Percentiles rank a stretch among this genome's conserved stretches.
Evolutionary conservation across 257 asterid species (phyloP).

Genomic region (Primulina tabacum): DNA sequence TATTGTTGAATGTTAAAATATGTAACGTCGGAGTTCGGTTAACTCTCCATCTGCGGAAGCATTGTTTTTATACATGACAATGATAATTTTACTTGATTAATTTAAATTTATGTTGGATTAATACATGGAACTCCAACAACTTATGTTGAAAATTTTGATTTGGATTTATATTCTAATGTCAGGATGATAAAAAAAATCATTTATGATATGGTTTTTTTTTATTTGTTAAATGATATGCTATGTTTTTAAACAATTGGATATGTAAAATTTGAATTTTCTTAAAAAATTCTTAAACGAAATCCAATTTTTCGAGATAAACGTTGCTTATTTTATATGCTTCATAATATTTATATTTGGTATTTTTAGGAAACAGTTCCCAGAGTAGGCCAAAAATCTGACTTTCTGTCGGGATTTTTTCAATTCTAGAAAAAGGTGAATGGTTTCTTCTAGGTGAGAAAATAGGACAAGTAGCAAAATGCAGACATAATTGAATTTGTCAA

Average conservation of each 20-base stretch:
- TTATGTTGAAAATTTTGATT: too few species aligned
- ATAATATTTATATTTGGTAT: too few species aligned
- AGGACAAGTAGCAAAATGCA: background rate
- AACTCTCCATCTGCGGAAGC: too few species aligned
- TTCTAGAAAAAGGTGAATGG: background rate
- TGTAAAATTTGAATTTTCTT: too few species aligned
- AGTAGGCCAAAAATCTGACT: background rate
- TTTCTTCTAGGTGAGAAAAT: background rate
- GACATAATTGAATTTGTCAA: background rate
- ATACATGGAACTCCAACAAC: background rate
- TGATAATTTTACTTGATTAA: background rate
- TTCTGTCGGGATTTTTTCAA: background rate
- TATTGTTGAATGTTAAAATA: background rate
- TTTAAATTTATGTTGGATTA: background rate
- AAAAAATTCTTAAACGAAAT: too few species aligned
- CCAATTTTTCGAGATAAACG: background rate
- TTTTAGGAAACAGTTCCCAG: background rate
- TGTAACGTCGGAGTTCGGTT: background rate
- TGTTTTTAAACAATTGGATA: too few species aligned
- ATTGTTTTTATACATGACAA: too few species aligned
- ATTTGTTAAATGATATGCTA: too few species aligned
- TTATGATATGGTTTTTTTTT: too few species aligned
- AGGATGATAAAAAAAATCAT: too few species aligned
- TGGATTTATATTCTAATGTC: background rate
- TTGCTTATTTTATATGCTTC: too few species aligned